Percentiles rank a stretch among this genome's conserved stretches.
These are phyloP conservation scores for Claviceps sp. DNA, from an alignment of 2,329 filamentous ascomycete species.

Conservation along the genomic window DNA sequence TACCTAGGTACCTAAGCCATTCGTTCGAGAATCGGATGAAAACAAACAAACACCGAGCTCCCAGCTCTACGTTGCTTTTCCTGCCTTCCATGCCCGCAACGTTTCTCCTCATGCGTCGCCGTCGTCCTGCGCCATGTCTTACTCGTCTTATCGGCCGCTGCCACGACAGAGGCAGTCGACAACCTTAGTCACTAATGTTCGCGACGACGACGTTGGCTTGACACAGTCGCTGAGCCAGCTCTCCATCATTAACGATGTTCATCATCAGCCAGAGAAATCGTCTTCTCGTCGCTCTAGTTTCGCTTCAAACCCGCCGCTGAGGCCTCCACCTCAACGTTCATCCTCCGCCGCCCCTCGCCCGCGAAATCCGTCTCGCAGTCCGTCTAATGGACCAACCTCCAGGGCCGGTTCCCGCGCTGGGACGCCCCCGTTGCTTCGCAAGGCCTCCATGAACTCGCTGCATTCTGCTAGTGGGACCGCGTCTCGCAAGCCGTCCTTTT, in stretches of 20 bases:
- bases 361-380: conserved; percentile 27
- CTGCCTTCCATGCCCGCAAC: neutral
- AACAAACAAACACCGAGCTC: too few relatives aligned
- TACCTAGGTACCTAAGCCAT: too few relatives aligned
- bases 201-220: conserved; percentile 18
- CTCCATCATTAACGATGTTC: conserved; percentile 21
- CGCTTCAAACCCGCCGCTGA: conserved; percentile 21
- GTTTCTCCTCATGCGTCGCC: conserved; percentile 3
- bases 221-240: conserved; percentile 31
- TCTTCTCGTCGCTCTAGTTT: conserved; percentile 8
- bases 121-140: conserved; percentile 3
- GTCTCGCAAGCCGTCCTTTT: conserved; percentile 23
- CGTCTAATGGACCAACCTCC: conserved; percentile 27
- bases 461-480: conserved; percentile 32
- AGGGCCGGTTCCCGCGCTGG: conserved; percentile 32
- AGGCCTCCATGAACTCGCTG: conserved; percentile 44
- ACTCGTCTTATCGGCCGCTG: neutral
- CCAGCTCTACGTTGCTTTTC: neutral
- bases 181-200: neutral
- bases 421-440: conserved; percentile 39
- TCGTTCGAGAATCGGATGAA: too few relatives aligned
- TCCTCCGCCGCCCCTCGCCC: conserved; percentile 27
- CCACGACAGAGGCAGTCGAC: conserved; percentile 1
- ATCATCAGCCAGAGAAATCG: conserved; percentile 8
- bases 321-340: conserved; percentile 22